Conservation (phyloP, 345 rosid species). For the Citrus inodora region DNA sequence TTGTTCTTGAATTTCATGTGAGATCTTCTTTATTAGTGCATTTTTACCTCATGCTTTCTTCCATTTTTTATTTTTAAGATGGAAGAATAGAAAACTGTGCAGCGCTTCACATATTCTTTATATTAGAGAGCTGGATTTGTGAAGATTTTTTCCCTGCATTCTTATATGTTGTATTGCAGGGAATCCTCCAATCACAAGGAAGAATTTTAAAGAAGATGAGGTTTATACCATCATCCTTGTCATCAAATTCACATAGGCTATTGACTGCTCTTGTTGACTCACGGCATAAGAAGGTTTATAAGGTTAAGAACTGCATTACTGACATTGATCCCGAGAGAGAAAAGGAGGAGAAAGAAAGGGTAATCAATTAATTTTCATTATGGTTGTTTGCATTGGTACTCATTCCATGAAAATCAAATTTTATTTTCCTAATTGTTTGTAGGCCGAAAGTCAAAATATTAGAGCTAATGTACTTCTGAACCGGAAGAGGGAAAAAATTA, state of each 20-base stretch:
- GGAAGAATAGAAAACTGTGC: background rate
- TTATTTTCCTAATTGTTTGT: slow-evolving; percentile 22
- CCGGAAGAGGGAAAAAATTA: slow-evolving; percentile 87
- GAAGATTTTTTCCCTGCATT: slow-evolving; percentile 3
- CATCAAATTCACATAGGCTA: slow-evolving; percentile 87
- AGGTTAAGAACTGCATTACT: slow-evolving; percentile 94
- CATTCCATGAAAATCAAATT: background rate
- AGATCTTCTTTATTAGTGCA: slow-evolving; percentile 1
- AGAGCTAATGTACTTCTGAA: slow-evolving; percentile 85
- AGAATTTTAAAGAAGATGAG: slow-evolving; percentile 88
- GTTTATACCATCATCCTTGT: slow-evolving; percentile 90
- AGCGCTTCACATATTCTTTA: background rate
- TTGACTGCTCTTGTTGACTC: slow-evolving; percentile 97
- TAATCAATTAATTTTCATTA: slow-evolving; percentile 26
- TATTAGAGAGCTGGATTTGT: background rate
- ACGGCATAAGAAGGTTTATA: slow-evolving; percentile 76
- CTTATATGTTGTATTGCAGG: slow-evolving; percentile 45
- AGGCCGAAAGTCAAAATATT: slow-evolving; percentile 92
- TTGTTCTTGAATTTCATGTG: slow-evolving; percentile 2
- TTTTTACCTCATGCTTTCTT: background rate
- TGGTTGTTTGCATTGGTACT: background rate
- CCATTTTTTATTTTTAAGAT: too few relatives aligned
- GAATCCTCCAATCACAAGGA: slow-evolving; percentile 99
- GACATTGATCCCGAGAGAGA: slow-evolving; percentile 99
- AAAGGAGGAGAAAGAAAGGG: slow-evolving; percentile 97